These are phyloP conservation scores for Saturnispora sanitii DNA, from an alignment of 805 yeast species.

Conservation along the genomic window DNA sequence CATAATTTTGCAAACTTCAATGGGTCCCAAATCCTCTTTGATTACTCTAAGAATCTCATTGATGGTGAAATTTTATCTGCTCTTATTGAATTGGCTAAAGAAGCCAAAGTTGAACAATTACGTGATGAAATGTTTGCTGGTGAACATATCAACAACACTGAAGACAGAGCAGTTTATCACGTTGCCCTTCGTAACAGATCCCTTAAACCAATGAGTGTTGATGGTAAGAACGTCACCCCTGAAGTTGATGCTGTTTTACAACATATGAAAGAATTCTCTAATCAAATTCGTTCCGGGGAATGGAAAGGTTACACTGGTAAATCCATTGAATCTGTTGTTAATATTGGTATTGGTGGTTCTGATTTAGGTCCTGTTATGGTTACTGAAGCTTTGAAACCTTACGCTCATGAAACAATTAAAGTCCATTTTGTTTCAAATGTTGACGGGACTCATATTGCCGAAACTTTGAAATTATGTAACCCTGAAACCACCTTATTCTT, in stretches of 20 bases:
- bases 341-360: constrained; percentile 98
- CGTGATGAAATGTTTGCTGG: constrained; percentile 91
- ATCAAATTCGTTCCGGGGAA: constrained; percentile 78
- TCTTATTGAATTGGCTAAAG: constrained; percentile 74
- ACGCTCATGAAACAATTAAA: constrained; percentile 59
- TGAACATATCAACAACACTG: constrained; percentile 90
- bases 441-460: constrained; percentile 96
- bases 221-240: constrained; percentile 80
- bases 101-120: constrained; percentile 77
- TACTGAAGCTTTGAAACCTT: constrained; percentile 92
- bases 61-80: constrained; percentile 68
- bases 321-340: constrained; percentile 85
- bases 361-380: constrained; percentile 99
- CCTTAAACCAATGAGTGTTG: constrained; percentile 74
- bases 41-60: constrained; percentile 89
- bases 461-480: constrained; percentile 64
- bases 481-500: constrained; percentile 90
- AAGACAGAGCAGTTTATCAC: constrained; percentile 94
- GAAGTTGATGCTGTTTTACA: constrained; percentile 86
- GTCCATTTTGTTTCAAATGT: constrained; percentile 96
- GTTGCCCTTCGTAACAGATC: constrained; percentile 93
- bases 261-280: constrained; percentile 95
- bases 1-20: constrained; percentile 76
- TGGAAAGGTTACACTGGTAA: constrained; percentile 98
- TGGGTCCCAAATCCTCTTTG: constrained; percentile 82